Conservation (phyloP, 805 yeast species). For the Starmera pachycereana region DNA sequence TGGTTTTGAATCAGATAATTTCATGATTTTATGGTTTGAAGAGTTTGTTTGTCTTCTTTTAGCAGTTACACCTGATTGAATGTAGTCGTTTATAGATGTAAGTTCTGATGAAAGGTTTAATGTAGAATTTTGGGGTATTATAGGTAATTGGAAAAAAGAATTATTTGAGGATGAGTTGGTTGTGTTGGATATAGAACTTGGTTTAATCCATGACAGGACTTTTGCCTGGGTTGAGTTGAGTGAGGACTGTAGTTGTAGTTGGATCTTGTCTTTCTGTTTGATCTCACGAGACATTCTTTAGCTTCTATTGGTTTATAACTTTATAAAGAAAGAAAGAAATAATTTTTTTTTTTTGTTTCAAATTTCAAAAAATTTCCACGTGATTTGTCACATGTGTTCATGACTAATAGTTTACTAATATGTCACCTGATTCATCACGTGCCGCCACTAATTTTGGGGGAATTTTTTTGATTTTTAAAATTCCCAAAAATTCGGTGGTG, state of each 20-base stretch:
- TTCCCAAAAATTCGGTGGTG: too few species aligned
- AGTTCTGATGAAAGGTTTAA: slow-evolving; percentile 8
- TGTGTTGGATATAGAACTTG: slow-evolving; percentile 1
- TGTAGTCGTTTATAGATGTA: slow-evolving; percentile 18
- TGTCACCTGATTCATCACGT: too few species aligned
- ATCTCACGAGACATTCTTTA: slow-evolving; percentile 17
- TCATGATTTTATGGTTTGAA: slow-evolving; percentile 7
- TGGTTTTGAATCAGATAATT: slow-evolving; percentile 12
- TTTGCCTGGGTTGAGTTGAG: slow-evolving; percentile 8
- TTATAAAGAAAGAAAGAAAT: too few species aligned
- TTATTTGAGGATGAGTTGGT: slow-evolving; percentile 5
- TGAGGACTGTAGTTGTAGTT: slow-evolving; percentile 9
- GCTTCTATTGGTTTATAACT: too few species aligned
- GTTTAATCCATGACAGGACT: slow-evolving; percentile 14
- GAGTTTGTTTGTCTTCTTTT: slow-evolving; percentile 9
- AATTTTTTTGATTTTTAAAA: too few species aligned
- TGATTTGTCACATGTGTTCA: too few species aligned
- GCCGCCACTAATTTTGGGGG: too few species aligned
- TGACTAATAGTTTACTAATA: too few species aligned
- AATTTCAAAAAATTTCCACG: too few species aligned
- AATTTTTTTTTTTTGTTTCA: too few species aligned
- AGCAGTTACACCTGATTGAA: slow-evolving; percentile 9
- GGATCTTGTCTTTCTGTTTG: slow-evolving; percentile 15
- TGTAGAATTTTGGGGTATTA: slow-evolving; percentile 14
- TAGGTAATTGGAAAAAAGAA: slow-evolving; percentile 16